Base-by-base conservation (phyloP, 495 filamentous ascomycete species). In the Apodospora peruviana region DNA sequence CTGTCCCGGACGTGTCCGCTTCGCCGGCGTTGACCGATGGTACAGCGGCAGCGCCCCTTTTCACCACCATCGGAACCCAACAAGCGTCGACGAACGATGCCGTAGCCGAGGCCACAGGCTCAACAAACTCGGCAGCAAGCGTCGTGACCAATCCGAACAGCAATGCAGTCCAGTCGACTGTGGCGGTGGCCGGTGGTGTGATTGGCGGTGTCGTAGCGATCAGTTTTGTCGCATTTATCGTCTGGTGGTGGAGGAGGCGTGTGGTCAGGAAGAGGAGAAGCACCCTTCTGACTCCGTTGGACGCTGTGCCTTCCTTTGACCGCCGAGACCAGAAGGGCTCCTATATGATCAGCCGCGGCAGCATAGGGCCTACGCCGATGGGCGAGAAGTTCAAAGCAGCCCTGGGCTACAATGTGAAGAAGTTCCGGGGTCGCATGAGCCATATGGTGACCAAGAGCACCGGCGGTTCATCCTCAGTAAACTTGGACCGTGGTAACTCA, bases 401-500 rank as follows among this genome's bases (percentile, higher is more conserved):
- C 21, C 45, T 71, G 40, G 64, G 62, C n/a, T 64, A 59, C 49
- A 71, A 65, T 19, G 62, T 56, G 18, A 65, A 58, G 27, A 62
- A 52, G 43, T 45, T 77, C 2, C 61, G 66, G 4, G 68, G 64
- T 23, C 54, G 66, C 19, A 57, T 74, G 37, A 58, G 58, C 23
- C 55, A 59, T 10, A 49, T 73, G 17, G 58, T 71, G 34, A 54
- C 68, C 16, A 60, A 65, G 20, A 63, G 16, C 21, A 29, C 63
- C 41, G 57, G 54, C 21, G 59, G 64, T 5, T 61, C 63, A 7
- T 72, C 69, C 0, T 75, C 68, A 20, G 70, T 75, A 25, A 73
- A 77, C 48, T 59, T 76, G 24, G 66, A 77, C 58, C 60, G 70
- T 32, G 72, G 74, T 11, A 75, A 68, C 48, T 78, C 74, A 3